A percentile compares a stretch with the other conserved stretches of the same genome.
These are phyloP conservation scores for Colletotrichum ledebouriae DNA, from an alignment of 2,329 filamentous ascomycete species.

Conservation along the genomic window DNA sequence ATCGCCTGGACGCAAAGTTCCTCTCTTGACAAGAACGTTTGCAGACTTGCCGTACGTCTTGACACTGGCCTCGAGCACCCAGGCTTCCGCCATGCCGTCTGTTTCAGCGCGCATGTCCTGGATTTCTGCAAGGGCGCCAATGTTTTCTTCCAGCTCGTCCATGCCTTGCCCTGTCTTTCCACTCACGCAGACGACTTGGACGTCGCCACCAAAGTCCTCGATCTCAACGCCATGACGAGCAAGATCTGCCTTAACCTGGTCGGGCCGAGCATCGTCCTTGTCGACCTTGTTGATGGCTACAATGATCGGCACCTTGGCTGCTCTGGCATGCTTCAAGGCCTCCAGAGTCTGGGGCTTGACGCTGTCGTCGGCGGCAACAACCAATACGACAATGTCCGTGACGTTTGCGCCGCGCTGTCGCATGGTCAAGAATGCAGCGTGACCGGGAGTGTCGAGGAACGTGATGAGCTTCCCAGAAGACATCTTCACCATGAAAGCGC, in stretches of 20 bases:
- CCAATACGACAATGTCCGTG: conserved; percentile 95
- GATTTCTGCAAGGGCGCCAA: conserved; percentile 87
- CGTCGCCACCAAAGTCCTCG: conserved; percentile 94
- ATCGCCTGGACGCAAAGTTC: conserved; percentile 85
- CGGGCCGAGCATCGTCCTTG: conserved; percentile 83
- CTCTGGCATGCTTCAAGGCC: conserved; percentile 91
- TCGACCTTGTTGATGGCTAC: conserved; percentile 99
- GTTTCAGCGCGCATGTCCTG: conserved; percentile 88
- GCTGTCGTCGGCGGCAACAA: conserved; percentile 96
- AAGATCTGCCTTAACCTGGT: conserved; percentile 90
- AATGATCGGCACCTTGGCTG: conserved; percentile 92
- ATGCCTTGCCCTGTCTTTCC: conserved; percentile 96
- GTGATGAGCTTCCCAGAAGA: conserved; percentile 91
- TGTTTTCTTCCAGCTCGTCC: conserved; percentile 90
- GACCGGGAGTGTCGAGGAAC: conserved; percentile 95
- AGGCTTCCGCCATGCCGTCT: conserved; percentile 86
- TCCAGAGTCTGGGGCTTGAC: conserved; percentile 98
- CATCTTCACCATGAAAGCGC: conserved; percentile 93
- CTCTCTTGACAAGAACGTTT: conserved; percentile 88
- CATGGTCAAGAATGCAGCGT: conserved; percentile 96
- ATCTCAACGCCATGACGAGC: conserved; percentile 87
- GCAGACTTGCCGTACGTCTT: conserved; percentile 88
- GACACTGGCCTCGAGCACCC: conserved; percentile 92
- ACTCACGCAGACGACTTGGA: conserved; percentile 90
- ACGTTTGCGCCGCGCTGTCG: conserved; percentile 94